A percentile compares a stretch with the other conserved stretches of the same genome.
phyloP scores from a whole-genome alignment of 73 alveolate genomes.

The Strombidium stylifer region DNA sequence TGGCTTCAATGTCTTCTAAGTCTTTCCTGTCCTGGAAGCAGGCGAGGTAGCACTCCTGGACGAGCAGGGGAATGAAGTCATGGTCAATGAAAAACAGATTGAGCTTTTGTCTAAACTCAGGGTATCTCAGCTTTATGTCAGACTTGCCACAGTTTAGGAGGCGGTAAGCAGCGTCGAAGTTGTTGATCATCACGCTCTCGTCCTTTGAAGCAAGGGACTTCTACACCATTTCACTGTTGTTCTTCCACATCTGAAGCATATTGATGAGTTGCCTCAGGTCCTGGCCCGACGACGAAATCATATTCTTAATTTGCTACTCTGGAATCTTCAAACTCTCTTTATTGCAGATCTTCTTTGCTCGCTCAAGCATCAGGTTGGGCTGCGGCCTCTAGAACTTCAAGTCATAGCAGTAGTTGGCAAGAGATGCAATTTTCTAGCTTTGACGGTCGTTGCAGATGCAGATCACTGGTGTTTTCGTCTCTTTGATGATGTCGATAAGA shows the following conservation, averaged over 20 bases:
- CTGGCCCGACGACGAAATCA: slow-evolving; percentile 86
- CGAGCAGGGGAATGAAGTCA: slow-evolving; percentile 93
- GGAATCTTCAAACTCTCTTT: slow-evolving; percentile 82
- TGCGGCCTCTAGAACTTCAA: slow-evolving; percentile 92
- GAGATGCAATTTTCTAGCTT: slow-evolving; percentile 75
- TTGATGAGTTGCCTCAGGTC: slow-evolving; percentile 94
- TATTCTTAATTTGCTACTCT: slow-evolving; percentile 65
- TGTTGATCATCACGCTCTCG: slow-evolving; percentile 79
- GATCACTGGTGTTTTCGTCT: slow-evolving; percentile 94
- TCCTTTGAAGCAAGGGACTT: slow-evolving; percentile 74
- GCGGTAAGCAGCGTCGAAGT: slow-evolving; percentile 92
- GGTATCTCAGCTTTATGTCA: slow-evolving; percentile 46
- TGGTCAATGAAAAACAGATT: slow-evolving; percentile 94
- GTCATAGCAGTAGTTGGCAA: slow-evolving; percentile 94
- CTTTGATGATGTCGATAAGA: slow-evolving; percentile 86
- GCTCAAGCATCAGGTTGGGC: slow-evolving; percentile 59
- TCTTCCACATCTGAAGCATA: slow-evolving; percentile 81
- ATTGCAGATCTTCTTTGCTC: slow-evolving; percentile 83
- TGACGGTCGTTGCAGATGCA: slow-evolving; percentile 96
- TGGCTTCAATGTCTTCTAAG: slow-evolving; percentile 35
- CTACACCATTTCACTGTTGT: slow-evolving; percentile 51
- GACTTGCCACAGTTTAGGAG: slow-evolving; percentile 60
- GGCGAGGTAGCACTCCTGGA: slow-evolving; percentile 91
- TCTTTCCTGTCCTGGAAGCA: slow-evolving; percentile 52
- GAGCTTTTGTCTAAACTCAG: slow-evolving; percentile 69